Percentiles rank a stretch among this genome's conserved stretches.
Evolutionary conservation across 345 rosid genomes (phyloP).

Genomic region (Citrus australasica): DNA sequence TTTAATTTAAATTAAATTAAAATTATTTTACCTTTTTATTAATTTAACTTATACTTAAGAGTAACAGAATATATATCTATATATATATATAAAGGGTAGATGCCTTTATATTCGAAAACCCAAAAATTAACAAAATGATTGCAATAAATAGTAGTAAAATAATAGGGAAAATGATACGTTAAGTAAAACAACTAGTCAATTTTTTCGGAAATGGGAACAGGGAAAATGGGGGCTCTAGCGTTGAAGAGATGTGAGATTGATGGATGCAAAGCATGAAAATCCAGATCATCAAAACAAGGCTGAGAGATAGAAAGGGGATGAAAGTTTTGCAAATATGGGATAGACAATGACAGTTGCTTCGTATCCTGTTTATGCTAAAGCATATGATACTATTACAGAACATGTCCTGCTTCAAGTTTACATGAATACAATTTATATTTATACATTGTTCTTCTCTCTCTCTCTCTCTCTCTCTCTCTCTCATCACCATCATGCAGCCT

Average conservation of each 20-base stretch:
- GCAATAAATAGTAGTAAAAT: no score
- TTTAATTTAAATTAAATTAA: no score
- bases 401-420: slow-evolving; percentile 43
- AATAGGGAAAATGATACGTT: no score
- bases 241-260: slow-evolving; percentile 9
- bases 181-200: no score
- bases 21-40: no score
- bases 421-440: slow-evolving; percentile 19
- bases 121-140: no score
- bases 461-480: neutral
- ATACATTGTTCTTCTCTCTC: slow-evolving; percentile 11
- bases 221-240: neutral
- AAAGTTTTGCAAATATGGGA: slow-evolving; percentile 21
- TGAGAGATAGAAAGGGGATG: neutral
- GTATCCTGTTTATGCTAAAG: slow-evolving; percentile 18
- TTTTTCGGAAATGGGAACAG: no score
- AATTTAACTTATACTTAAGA: no score
- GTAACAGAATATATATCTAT: no score
- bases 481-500: slow-evolving; percentile 8
- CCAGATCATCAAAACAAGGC: slow-evolving; percentile 10
- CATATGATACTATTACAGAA: slow-evolving; percentile 41
- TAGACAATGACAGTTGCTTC: slow-evolving; percentile 49
- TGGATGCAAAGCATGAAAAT: slow-evolving; percentile 9
- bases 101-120: no score
- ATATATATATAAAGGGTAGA: no score